These are phyloP conservation scores for Candida methanosorbosa DNA, from an alignment of 805 yeast species.

Conservation along the genomic window DNA sequence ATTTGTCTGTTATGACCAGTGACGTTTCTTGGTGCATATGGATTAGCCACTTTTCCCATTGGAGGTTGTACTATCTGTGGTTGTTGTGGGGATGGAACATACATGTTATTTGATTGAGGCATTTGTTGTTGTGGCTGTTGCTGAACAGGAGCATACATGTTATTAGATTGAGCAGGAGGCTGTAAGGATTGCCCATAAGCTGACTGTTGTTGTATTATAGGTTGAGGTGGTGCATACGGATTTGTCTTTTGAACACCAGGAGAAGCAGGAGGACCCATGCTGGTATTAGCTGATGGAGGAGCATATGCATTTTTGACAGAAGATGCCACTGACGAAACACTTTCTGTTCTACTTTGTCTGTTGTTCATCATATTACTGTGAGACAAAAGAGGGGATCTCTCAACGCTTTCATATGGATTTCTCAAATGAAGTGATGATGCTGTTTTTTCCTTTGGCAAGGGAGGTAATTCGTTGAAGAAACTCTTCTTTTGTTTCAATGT, in stretches of 20 bases:
- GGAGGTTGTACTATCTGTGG: neutral
- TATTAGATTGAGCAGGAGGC: too few relatives aligned
- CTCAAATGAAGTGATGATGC: constrained; percentile 10
- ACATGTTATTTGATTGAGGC: neutral
- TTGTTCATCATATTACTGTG: neutral
- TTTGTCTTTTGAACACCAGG: too few relatives aligned
- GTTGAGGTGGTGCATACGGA: too few relatives aligned
- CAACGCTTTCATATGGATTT: constrained; percentile 16
- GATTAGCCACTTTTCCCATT: constrained; percentile 6
- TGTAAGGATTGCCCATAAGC: too few relatives aligned
- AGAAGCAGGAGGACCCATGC: too few relatives aligned
- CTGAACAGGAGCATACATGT: too few relatives aligned
- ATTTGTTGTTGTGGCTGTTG: neutral
- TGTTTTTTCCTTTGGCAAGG: constrained; percentile 8
- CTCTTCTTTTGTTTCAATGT: constrained; percentile 23
- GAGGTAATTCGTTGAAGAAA: constrained; percentile 55
- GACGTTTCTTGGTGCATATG: constrained; percentile 23
- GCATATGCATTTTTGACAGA: constrained; percentile 2
- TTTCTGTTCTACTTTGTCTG: neutral
- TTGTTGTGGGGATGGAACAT: neutral
- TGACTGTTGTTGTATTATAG: too few relatives aligned
- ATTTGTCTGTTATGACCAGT: constrained; percentile 22
- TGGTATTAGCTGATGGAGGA: too few relatives aligned
- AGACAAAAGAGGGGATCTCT: neutral
- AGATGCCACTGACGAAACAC: neutral